phyloP scores from a whole-genome alignment of 495 filamentous ascomycete genomes.

The Penicillium paxilli region DNA sequence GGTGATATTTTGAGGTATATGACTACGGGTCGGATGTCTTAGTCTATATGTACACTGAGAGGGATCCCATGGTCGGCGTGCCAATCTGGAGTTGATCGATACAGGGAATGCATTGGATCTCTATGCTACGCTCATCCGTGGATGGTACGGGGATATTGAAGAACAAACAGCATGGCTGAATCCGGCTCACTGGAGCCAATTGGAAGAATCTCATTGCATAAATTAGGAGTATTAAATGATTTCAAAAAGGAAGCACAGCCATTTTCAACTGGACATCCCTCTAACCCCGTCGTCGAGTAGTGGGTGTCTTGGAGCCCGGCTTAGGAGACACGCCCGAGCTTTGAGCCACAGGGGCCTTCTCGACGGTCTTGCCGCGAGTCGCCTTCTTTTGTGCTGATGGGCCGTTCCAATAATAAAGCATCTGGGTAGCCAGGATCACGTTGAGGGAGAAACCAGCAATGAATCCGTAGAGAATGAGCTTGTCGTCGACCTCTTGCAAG shows the following conservation, averaged over 20 bases:
- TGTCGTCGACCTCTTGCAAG: constrained; percentile 91
- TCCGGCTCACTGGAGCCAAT: background rate
- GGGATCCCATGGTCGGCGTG: too few species aligned
- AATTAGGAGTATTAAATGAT: constrained; percentile 12
- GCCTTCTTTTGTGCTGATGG: constrained; percentile 45
- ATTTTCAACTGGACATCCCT: background rate
- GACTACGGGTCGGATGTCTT: constrained; percentile 49
- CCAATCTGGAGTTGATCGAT: too few species aligned
- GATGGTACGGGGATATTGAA: too few species aligned
- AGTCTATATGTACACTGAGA: too few species aligned
- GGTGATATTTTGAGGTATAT: constrained; percentile 57
- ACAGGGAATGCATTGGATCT: background rate
- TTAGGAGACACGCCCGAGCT: constrained; percentile 40
- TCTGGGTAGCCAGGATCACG: constrained; percentile 80
- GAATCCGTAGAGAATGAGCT: constrained; percentile 91
- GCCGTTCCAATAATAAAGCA: constrained; percentile 96
- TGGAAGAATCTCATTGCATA: constrained; percentile 14
- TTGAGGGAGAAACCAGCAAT: constrained; percentile 87
- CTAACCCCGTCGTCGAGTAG: constrained; percentile 52
- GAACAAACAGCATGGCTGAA: background rate
- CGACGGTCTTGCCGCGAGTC: constrained; percentile 39
- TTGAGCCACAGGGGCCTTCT: constrained; percentile 27
- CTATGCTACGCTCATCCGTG: background rate
- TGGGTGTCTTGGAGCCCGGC: constrained; percentile 39
- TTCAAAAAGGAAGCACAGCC: background rate